phyloP scores from a whole-genome alignment of 192 early-diverging fungal species.

The Allomyces javanicus region DNA sequence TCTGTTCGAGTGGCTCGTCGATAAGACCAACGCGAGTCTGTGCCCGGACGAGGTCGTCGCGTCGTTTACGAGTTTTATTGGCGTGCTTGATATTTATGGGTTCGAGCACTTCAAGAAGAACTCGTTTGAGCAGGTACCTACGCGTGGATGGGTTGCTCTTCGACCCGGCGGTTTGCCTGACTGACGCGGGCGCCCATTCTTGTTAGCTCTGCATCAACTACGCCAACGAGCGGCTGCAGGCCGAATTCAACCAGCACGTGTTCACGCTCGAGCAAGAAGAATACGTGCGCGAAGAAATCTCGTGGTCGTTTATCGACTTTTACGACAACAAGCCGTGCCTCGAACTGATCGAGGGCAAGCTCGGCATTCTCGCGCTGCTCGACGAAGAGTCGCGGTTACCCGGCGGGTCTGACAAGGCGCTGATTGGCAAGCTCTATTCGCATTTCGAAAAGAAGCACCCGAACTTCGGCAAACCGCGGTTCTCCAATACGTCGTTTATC shows the following conservation, averaged over 20 bases:
- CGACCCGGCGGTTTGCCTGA: not conserved
- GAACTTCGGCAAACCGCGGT: slow-evolving; percentile 81
- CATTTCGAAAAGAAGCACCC: slow-evolving; percentile 29
- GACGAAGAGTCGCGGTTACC: slow-evolving; percentile 83
- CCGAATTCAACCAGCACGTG: slow-evolving; percentile 94
- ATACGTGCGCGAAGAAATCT: slow-evolving; percentile 85
- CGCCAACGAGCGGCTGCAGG: slow-evolving; percentile 95
- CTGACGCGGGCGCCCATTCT: not conserved
- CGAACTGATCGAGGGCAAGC: slow-evolving; percentile 87
- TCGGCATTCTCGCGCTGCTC: slow-evolving; percentile 80
- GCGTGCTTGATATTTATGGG: slow-evolving; percentile 97
- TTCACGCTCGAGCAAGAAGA: slow-evolving; percentile 98
- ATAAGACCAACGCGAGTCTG: slow-evolving; percentile 68
- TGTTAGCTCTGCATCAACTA: slow-evolving; percentile 62
- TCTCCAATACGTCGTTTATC: slow-evolving; percentile 68
- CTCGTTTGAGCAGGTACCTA: slow-evolving; percentile 69
- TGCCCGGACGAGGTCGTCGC: slow-evolving; percentile 4
- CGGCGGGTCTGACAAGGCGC: slow-evolving; percentile 64
- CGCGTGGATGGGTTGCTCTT: not conserved
- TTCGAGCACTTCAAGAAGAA: slow-evolving; percentile 99
- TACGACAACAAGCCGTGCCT: slow-evolving; percentile 97
- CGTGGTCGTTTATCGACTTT: slow-evolving; percentile 95
- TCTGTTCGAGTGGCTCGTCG: slow-evolving; percentile 92
- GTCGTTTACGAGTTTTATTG: slow-evolving; percentile 42
- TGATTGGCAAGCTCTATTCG: slow-evolving; percentile 77